These are phyloP conservation scores for Phytophthora rubi DNA, from an alignment of 352 stramenopile species.

Conservation along the genomic window DNA sequence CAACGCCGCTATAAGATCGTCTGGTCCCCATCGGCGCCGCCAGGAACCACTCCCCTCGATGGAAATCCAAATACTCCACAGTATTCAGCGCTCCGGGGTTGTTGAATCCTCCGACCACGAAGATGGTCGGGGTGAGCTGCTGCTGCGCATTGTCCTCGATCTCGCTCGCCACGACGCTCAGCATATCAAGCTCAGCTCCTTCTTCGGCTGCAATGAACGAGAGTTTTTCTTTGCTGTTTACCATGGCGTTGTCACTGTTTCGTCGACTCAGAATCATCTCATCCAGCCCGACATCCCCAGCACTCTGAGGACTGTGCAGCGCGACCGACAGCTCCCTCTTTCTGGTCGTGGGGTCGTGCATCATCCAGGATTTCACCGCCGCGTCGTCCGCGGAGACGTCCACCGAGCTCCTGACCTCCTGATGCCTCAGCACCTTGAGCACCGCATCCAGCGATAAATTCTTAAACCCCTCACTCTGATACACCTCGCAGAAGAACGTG, in stretches of 20 bases:
- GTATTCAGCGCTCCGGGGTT: conserved; percentile 58
- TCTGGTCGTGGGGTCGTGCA: conserved; percentile 49
- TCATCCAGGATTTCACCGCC: conserved; percentile 56
- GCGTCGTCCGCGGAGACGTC: conserved; percentile 35
- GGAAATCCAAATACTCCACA: conserved; percentile 76
- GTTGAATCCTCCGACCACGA: conserved; percentile 77
- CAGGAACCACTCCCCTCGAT: conserved; percentile 60
- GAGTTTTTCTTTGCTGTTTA: conserved; percentile 45
- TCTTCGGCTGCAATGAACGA: conserved; percentile 10
- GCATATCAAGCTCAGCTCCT: neutral
- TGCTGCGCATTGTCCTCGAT: conserved; percentile 15
- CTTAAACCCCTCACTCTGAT: conserved; percentile 62
- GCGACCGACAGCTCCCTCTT: conserved; percentile 35
- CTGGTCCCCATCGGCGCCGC: conserved; percentile 57
- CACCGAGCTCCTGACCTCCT: neutral
- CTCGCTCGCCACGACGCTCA: conserved; percentile 4
- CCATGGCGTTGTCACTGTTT: conserved; percentile 45
- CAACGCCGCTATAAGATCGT: conserved; percentile 71
- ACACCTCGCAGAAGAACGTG: conserved; percentile 65
- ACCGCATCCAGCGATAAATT: conserved; percentile 53
- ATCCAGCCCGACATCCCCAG: neutral
- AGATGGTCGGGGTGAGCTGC: conserved; percentile 58
- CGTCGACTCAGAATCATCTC: conserved; percentile 16
- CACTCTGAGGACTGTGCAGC: neutral
- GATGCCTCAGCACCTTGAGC: conserved; percentile 50